Conservation (phyloP, 1,284 basidiomycete species). For the Puccinia polysora region DNA sequence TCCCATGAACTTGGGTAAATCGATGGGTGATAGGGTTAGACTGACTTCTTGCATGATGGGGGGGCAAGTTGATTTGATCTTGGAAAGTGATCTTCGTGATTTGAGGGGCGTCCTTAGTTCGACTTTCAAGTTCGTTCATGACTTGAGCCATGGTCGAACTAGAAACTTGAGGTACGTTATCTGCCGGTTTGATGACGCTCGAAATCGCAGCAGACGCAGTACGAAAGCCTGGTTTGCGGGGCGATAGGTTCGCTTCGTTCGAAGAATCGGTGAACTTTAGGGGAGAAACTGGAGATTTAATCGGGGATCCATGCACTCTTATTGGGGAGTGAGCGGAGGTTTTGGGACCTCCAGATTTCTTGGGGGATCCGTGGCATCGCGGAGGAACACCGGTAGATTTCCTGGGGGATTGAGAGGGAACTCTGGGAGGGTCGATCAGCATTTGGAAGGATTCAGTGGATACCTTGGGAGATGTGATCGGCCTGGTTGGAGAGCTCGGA, state of each 20-base stretch:
- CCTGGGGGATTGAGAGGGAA: too few species aligned
- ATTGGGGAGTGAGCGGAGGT: neutral
- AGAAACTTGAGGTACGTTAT: neutral
- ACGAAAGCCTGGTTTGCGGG: neutral
- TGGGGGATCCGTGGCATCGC: too few species aligned
- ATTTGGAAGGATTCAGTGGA: too few species aligned
- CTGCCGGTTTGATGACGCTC: neutral
- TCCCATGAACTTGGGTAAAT: constrained; percentile 8
- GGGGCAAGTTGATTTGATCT: constrained; percentile 2
- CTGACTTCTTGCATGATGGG: neutral
- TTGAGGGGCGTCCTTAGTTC: neutral
- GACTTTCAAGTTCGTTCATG: constrained; percentile 23
- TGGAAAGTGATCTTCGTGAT: constrained; percentile 15
- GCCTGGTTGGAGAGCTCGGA: too few species aligned
- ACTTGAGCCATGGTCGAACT: constrained; percentile 6
- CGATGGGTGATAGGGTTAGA: too few species aligned
- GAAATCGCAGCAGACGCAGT: constrained; percentile 16
- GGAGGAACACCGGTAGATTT: too few species aligned
- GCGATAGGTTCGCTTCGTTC: neutral
- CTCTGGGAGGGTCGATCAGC: too few species aligned
- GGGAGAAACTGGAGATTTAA: neutral
- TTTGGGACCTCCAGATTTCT: neutral
- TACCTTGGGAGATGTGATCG: too few species aligned
- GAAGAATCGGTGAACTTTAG: neutral
- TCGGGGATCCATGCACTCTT: neutral